Evolutionary conservation across 148 eudicot genomes (phyloP).

Genomic region (Arbutus unedo): DNA sequence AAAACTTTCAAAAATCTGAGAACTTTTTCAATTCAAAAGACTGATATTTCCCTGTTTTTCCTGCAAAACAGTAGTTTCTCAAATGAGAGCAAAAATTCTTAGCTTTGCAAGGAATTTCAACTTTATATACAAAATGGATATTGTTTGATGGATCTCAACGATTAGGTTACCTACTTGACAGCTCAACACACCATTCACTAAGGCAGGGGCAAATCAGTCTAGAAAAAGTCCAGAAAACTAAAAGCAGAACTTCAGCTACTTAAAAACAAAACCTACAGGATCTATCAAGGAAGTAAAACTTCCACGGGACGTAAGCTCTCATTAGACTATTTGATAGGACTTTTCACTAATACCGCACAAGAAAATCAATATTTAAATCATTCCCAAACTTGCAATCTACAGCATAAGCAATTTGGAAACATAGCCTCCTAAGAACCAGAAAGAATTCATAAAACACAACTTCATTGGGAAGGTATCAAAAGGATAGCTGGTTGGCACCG

Average conservation of each 20-base stretch:
- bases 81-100: neutral
- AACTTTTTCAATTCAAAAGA: neutral
- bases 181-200: neutral
- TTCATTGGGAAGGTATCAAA: neutral
- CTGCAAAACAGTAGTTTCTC: neutral
- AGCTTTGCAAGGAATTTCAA: neutral
- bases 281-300: neutral
- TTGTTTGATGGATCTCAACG: neutral
- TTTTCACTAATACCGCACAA: neutral
- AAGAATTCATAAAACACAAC: neutral
- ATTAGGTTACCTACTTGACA: neutral
- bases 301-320: neutral
- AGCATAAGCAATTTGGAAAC: neutral
- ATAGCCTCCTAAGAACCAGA: neutral
- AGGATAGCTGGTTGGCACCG: neutral
- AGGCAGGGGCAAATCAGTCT: neutral
- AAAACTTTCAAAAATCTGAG: neutral
- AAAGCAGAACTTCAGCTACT: neutral
- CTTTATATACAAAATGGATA: neutral
- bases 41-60: neutral
- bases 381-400: neutral
- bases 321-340: neutral
- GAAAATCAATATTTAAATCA: neutral
- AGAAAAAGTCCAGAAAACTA: neutral
- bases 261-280: neutral